Base-by-base conservation (phyloP, 2,329 filamentous ascomycete genomes). In the Botryotinia calthae region DNA sequence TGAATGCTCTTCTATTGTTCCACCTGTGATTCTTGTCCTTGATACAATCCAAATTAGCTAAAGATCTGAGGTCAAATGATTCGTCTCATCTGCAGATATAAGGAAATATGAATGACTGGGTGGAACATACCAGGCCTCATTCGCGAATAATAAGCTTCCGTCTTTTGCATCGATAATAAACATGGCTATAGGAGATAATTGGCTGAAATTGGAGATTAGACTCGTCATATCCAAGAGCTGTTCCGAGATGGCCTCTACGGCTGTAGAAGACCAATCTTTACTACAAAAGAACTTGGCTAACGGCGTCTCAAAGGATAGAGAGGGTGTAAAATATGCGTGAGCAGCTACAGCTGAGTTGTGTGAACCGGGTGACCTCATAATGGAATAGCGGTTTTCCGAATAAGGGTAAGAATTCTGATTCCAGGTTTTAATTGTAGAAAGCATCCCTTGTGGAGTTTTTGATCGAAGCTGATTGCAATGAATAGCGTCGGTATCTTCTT, bases 161-260 rank as follows among this genome's bases (percentile, higher is more conserved):
- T 67, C 44, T 37, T 67, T 67, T 40, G 31, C 64, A 40, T 67
- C 64, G 3, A 54, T 40, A 18, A 54, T 25, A 51, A 54, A 67
- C 64, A 67, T 54, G n/a, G 22, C 64, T 37, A 67, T 54, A 48
- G 64, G 46, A 37, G 64, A 67, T 40, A 67, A n/a, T 54, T 67
- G 64, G 16, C 44, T 67, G 28, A 67, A 54, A 20, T 25, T 54
- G 18, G 64, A 67, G 28, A 67, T 54, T 40, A 67, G 16, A 40
- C 22, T 54, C 3, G 64, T 51, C 64, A 40, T 54, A 10, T 40
- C 46, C n/a, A 48, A 28, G 48, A 67, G 64, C 22, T 54, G 64
- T 54, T 67, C 44, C 46, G 22, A 51, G 48, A 67, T 67, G 14
- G 64, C 40, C 7, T 67, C 64, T 34, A 67, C n/a, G 4, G 62